Evolutionary conservation across 2,329 filamentous ascomycete species (phyloP).

Genomic region (Cladophialophora chaetospira): DNA sequence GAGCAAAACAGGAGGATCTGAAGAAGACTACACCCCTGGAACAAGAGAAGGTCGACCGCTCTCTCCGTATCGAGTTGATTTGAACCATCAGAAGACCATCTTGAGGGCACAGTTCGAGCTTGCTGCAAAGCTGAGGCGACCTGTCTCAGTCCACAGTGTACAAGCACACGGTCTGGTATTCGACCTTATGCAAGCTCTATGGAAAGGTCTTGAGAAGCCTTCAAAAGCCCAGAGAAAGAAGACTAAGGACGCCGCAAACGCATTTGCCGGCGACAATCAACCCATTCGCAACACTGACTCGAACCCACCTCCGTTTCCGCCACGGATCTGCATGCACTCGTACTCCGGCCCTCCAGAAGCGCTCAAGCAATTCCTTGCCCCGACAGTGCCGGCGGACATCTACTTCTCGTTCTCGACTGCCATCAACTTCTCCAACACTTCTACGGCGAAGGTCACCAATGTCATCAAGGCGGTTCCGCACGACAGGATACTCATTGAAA

Average conservation of each 20-base stretch:
- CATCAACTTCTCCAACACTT: constrained; percentile 70
- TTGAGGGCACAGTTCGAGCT: constrained; percentile 61
- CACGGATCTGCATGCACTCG: constrained; percentile 89
- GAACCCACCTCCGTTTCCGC: constrained; percentile 69
- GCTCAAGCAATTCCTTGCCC: constrained; percentile 75
- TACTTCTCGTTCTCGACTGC: constrained; percentile 87
- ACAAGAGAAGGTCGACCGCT: constrained; percentile 61
- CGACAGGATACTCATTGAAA: constrained; percentile 80
- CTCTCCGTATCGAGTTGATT: constrained; percentile 58
- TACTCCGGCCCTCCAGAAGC: constrained; percentile 78
- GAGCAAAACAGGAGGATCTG: constrained; percentile 37
- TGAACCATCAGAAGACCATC: constrained; percentile 60
- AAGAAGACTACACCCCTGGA: constrained; percentile 56
- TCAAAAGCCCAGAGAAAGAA: constrained; percentile 53
- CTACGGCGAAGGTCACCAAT: constrained; percentile 62
- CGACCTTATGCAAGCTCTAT: constrained; percentile 58
- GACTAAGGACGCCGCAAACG: constrained; percentile 37
- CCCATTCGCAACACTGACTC: constrained; percentile 28
- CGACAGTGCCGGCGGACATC: constrained; percentile 70
- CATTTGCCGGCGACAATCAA: constrained; percentile 37
- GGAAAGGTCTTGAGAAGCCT: constrained; percentile 59
- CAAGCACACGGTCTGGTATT: constrained; percentile 63
- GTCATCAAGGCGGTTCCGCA: constrained; percentile 73
- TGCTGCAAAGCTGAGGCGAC: constrained; percentile 59
- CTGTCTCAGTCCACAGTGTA: constrained; percentile 65